Percentiles rank a stretch among this genome's conserved stretches.
Conservation (phyloP, 2,329 filamentous ascomycete genomes). For the Tolypocladium album region DNA sequence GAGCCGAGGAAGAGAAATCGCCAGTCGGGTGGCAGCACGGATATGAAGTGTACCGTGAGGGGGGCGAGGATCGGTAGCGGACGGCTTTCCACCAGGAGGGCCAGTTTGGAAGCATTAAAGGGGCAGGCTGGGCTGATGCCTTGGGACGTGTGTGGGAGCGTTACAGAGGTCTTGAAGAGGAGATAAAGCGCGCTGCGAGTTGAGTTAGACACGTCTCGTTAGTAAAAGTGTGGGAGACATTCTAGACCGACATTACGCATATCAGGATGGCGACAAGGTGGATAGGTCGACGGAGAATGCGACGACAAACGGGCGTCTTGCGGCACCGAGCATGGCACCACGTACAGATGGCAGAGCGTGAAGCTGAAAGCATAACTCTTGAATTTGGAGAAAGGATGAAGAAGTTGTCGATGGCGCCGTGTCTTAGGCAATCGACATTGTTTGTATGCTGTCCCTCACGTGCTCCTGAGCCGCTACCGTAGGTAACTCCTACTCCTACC, state of each 20-base stretch:
- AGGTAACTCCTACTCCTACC: not conserved
- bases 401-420: not conserved
- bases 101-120: conserved; percentile 28
- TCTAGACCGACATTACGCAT: not conserved
- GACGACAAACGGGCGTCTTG: not conserved
- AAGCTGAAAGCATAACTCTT: no score
- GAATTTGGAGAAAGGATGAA: not conserved
- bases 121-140: no score
- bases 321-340: no score
- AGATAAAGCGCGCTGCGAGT: not conserved
- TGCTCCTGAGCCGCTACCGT: not conserved
- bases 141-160: not conserved
- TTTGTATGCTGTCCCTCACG: not conserved
- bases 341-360: not conserved
- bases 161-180: not conserved
- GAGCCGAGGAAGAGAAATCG: conserved; percentile 46
- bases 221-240: no score
- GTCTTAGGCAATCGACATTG: not conserved
- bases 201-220: not conserved
- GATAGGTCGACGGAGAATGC: not conserved
- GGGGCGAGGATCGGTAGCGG: conserved; percentile 38
- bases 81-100: conserved; percentile 44
- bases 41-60: conserved; percentile 44
- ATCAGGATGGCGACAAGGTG: not conserved
- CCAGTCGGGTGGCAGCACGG: conserved; percentile 46